Base-by-base conservation (phyloP, 2,329 filamentous ascomycete species). In the Colletotrichum spinosum region DNA sequence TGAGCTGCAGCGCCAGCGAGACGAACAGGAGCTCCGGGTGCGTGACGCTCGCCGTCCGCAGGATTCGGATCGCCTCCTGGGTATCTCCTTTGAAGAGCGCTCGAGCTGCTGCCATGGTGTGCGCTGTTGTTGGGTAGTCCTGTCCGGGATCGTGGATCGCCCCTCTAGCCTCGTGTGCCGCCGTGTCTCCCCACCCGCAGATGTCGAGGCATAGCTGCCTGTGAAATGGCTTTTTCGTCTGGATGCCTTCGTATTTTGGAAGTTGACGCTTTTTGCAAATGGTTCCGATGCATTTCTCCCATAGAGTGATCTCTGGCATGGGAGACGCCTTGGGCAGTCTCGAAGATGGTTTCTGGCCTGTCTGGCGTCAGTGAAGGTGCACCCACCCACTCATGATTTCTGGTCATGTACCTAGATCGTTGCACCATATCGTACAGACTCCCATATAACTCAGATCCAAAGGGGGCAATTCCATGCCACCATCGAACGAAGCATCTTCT, bases 391-490 rank as follows among this genome's bases (percentile, higher is more conserved):
- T 5, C 3, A 54, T 2, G 11, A 33, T 34, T 15, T 10, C 13
- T 7, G n/a, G 13, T n/a, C 59, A 69, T 81, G 73, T 79, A 84
- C 90, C 90, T 8, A 93, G 82, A 55, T 88, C 81, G 67, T 91
- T 90, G 3, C 80, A 86, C 92, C 92, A 95, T 60, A 96, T 86
- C 2, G 86, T 86, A 58, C 87, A 81, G 7, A 94, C 88, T 2
- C 93, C 93, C 64, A 95, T 81, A 71, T 92, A 96, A 71, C 90
- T 90, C 17, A 95, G 78, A 70, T 96, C 92, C 4, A 94, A 79
- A 2, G 84, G 85, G 11, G 86, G 83, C 8, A 88, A 82, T 34
- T 90, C 80, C 90, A 96, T 92, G n/a, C 89, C 90, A 51, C 88
- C 86, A 68, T 90, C 84, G 41, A 84, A 81, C 2, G 90, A 88